Percentiles rank a stretch among this genome's conserved stretches.
These are phyloP conservation scores for Fusarium duplospermum DNA, from an alignment of 2,329 filamentous ascomycete species.

Conservation along the genomic window DNA sequence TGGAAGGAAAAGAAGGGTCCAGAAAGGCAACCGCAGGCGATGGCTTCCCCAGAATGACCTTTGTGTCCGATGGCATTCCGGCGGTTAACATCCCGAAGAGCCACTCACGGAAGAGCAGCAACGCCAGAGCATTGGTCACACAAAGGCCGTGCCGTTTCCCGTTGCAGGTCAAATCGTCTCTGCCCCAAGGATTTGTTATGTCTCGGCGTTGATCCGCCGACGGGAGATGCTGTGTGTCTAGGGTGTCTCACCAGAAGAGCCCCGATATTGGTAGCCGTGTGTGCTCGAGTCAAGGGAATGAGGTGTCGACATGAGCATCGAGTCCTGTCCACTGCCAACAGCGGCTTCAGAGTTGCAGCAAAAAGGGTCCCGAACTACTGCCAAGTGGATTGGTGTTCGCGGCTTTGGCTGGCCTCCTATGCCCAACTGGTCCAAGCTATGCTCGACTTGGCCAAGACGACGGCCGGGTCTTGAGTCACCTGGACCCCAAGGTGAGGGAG, in stretches of 20 bases:
- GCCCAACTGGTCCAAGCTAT: constrained; percentile 17
- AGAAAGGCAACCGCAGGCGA: constrained; percentile 6
- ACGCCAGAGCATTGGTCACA: constrained; percentile 15
- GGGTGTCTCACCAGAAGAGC: constrained; percentile 26
- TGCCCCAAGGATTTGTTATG: constrained; percentile 10
- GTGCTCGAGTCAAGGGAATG: constrained; percentile 38
- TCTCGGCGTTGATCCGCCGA: constrained; percentile 31
- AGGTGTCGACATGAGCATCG: constrained; percentile 12
- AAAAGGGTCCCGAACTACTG: constrained; percentile 18
- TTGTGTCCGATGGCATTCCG: constrained; percentile 6
- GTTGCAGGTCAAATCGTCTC: background rate
- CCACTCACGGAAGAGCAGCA: constrained; percentile 1
- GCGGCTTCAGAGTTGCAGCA: constrained; percentile 15
- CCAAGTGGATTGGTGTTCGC: constrained; percentile 20
- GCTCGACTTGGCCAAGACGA: constrained; percentile 26
- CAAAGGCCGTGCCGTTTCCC: constrained; percentile 17
- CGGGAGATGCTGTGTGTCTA: constrained; percentile 26
- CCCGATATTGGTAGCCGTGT: constrained; percentile 7
- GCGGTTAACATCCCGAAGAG: constrained; percentile 5
- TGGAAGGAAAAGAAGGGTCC: constrained; percentile 17
- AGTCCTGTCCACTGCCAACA: constrained; percentile 9
- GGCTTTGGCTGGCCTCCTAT: constrained; percentile 29
- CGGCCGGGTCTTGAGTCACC: constrained; percentile 34
- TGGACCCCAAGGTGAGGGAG: constrained; percentile 20
- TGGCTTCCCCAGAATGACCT: background rate